Evolutionary conservation across 176 grass and related monocot species (phyloP).

Genomic region (Oryza longistaminata): DNA sequence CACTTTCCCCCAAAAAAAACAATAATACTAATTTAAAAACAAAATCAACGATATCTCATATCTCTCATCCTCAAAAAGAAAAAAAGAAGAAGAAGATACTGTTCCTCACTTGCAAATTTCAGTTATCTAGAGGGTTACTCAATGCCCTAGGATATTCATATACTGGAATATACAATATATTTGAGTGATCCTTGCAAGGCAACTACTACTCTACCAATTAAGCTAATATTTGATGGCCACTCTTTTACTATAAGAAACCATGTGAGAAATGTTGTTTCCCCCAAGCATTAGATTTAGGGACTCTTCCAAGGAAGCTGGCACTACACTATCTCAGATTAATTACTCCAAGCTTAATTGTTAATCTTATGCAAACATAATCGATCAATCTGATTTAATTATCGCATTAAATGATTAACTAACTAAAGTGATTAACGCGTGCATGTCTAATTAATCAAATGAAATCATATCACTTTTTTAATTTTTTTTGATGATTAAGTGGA

Average conservation of each 20-base stretch:
- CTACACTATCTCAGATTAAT: background rate
- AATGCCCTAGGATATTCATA: background rate
- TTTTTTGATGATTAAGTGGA: background rate
- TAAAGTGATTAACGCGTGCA: background rate
- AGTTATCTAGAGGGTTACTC: conserved; percentile 17
- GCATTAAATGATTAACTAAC: background rate
- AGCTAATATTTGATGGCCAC: conserved; percentile 20
- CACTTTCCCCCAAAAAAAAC: background rate
- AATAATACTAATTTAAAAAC: background rate
- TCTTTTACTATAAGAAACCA: conserved; percentile 52
- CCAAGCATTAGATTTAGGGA: conserved; percentile 23
- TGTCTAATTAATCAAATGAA: background rate
- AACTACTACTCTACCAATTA: conserved; percentile 18
- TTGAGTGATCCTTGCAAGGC: conserved; percentile 47
- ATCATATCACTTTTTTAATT: too few species aligned
- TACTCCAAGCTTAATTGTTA: background rate
- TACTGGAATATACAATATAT: background rate
- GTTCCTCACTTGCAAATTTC: background rate
- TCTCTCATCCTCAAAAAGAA: too few species aligned
- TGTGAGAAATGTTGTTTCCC: background rate
- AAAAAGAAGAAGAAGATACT: background rate
- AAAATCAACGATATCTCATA: background rate
- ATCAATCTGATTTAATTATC: background rate
- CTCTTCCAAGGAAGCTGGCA: conserved; percentile 36
- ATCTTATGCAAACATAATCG: background rate